Evolutionary conservation across 148 eudicot species (phyloP), one percentile per base, ranked within the genome.

Genomic region (Vaccinium macrocarpon): DNA sequence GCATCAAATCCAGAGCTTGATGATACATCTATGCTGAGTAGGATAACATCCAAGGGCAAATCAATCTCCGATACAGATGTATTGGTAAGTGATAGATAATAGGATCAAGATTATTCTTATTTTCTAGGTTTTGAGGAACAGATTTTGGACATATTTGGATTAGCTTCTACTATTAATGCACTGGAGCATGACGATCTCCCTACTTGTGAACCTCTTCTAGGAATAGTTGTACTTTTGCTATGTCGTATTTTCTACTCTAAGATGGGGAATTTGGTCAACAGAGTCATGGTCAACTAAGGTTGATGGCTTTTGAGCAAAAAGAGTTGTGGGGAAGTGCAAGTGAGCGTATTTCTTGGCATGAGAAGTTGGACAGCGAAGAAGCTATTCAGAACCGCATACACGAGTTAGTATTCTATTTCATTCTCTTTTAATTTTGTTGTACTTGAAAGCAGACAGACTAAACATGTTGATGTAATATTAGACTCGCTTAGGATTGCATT

Each of bases 341-440:
- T 77, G 95, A 95, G 87, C 96, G 98, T 32, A 93, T 97, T 74
- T 87, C 90, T 80, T 97, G 99, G 99, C 99, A 97, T 92, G 98
- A 97, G 78, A 97, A 90, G 85, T 88, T 97, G 89, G 94, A 95
- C 16, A 92, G 93, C 59, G 99, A 97, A 92, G 95, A 93, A 86
- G 97, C 95, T 64, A 92, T 97, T 87, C 98, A 97, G 87, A 95
- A 94, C 84, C 97, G 92, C 82, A 93, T 97, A 55, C 99, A 97
- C 55, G 99, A 97, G 99, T 97, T 83, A 93, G 99, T 88, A 42
- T 85, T 82, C 59, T 78, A 23, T 29, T 82, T 59, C 25, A 32
- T 78, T 19, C 61, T 52, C 48, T 52, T 68, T 27, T 23, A 85
- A 27, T 10, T 59, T 19, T 27, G 49, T 25, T 85, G 79, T 25